These are phyloP conservation scores for Umbelopsis sp. DNA, from an alignment of 192 early-diverging fungal species.

Conservation along the genomic window DNA sequence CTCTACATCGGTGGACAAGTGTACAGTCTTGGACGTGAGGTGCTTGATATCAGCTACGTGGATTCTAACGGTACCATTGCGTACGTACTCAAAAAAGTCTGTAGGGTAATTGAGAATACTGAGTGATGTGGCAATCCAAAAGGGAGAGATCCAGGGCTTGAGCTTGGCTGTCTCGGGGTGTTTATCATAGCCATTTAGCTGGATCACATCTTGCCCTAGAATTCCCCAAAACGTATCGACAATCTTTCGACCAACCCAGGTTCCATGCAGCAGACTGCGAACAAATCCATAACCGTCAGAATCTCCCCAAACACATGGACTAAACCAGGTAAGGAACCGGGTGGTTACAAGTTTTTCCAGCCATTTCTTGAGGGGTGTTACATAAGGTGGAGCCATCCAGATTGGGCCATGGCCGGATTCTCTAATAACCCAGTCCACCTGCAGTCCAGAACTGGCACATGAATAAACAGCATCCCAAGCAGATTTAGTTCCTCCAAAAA, in stretches of 20 bases:
- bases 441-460: background rate
- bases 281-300: slow-evolving; percentile 9
- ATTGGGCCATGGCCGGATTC: slow-evolving; percentile 16
- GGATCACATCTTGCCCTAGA: background rate
- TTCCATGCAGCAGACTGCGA: background rate
- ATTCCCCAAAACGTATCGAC: slow-evolving; percentile 16
- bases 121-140: slow-evolving; percentile 13
- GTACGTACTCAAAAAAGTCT: slow-evolving; percentile 19
- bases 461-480: slow-evolving; percentile 18
- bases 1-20: slow-evolving; percentile 1
- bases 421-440: slow-evolving; percentile 20
- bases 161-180: slow-evolving; percentile 5
- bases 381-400: slow-evolving; percentile 22
- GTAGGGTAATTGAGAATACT: slow-evolving; percentile 20
- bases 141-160: background rate
- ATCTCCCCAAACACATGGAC: slow-evolving; percentile 19
- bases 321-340: slow-evolving; percentile 15
- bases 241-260: slow-evolving; percentile 14
- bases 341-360: slow-evolving; percentile 18
- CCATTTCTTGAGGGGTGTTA: slow-evolving; percentile 17
- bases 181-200: slow-evolving; percentile 11
- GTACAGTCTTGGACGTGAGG: background rate
- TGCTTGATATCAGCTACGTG: slow-evolving; percentile 11
- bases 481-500: slow-evolving; percentile 16
- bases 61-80: slow-evolving; percentile 1